phyloP scores from a whole-genome alignment of 495 filamentous ascomycete species.

The Acidomyces sp. region DNA sequence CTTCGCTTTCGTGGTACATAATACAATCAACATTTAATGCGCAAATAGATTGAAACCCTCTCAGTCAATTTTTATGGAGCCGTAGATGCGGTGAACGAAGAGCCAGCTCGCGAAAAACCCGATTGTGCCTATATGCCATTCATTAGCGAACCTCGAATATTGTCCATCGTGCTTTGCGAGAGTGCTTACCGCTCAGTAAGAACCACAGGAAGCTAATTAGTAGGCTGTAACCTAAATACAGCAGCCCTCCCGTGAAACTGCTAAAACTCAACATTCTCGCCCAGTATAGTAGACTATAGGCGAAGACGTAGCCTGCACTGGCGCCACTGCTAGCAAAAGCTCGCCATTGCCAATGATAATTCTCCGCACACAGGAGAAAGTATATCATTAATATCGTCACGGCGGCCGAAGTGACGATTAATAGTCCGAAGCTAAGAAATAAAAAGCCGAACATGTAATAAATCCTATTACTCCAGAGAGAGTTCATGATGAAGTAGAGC shows the following conservation, averaged over 20 bases:
- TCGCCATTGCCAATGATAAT: conserved; percentile 98
- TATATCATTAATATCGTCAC: conserved; percentile 89
- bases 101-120: conserved; percentile 90
- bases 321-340: conserved; percentile 79
- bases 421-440: conserved; percentile 92
- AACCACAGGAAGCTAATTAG: conserved; percentile 85
- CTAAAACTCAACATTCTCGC: conserved; percentile 70
- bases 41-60: background rate
- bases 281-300: conserved; percentile 80
- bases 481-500: conserved; percentile 96
- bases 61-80: conserved; percentile 83
- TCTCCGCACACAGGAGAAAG: conserved; percentile 86
- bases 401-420: conserved; percentile 89
- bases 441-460: conserved; percentile 99
- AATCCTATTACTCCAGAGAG: conserved; percentile 92
- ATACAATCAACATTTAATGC: too few species aligned
- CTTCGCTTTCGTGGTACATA: too few species aligned
- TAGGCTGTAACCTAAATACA: conserved; percentile 87
- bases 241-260: conserved; percentile 68
- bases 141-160: conserved; percentile 6
- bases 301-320: conserved; percentile 78
- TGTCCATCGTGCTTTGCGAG: background rate
- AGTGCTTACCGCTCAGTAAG: conserved; percentile 70
- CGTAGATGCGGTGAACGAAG: conserved; percentile 86
- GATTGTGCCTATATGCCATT: conserved; percentile 55